phyloP scores from a whole-genome alignment of 306 rosid species.

The Arachis hypogaea region DNA sequence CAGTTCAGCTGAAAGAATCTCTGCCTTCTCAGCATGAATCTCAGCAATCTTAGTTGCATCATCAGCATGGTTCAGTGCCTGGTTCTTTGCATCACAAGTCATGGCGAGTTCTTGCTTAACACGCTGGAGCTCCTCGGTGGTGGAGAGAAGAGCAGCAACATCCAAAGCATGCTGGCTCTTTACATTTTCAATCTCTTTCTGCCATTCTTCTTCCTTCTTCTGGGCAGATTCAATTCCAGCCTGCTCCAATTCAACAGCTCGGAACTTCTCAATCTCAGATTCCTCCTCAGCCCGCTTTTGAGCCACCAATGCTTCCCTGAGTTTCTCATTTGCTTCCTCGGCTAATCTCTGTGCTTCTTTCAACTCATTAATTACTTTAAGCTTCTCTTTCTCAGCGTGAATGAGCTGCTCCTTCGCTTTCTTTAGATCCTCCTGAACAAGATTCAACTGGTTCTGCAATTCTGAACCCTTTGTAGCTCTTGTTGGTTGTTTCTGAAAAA shows the following conservation, averaged over 20 bases:
- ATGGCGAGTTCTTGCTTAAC: slow-evolving; percentile 71
- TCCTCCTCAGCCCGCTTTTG: slow-evolving; percentile 80
- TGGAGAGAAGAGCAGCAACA: slow-evolving; percentile 72
- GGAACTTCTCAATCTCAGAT: slow-evolving; percentile 90
- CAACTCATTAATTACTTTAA: slow-evolving; percentile 68
- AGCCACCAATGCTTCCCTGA: slow-evolving; percentile 80
- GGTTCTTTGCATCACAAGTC: slow-evolving; percentile 89
- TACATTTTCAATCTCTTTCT: slow-evolving; percentile 73
- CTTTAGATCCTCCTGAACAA: slow-evolving; percentile 82
- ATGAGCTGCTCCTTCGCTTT: slow-evolving; percentile 80
- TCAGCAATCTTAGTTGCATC: slow-evolving; percentile 89
- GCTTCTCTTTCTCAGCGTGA: slow-evolving; percentile 77
- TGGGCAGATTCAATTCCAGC: slow-evolving; percentile 80
- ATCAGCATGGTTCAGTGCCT: slow-evolving; percentile 83
- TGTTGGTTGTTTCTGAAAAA: slow-evolving; percentile 64
- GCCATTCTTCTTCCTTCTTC: slow-evolving; percentile 90
- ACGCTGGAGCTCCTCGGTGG: slow-evolving; percentile 85
- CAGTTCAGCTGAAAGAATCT: slow-evolving; percentile 72
- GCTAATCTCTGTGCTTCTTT: slow-evolving; percentile 72
- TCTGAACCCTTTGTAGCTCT: slow-evolving; percentile 71
- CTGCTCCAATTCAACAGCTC: slow-evolving; percentile 94
- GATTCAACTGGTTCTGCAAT: slow-evolving; percentile 65
- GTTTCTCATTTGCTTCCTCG: slow-evolving; percentile 85
- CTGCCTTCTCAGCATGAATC: slow-evolving; percentile 80
- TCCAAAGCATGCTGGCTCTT: slow-evolving; percentile 84